Conservation (phyloP, 2,329 filamentous ascomycete genomes). For the Coniosporium tulheliwenetii region DNA sequence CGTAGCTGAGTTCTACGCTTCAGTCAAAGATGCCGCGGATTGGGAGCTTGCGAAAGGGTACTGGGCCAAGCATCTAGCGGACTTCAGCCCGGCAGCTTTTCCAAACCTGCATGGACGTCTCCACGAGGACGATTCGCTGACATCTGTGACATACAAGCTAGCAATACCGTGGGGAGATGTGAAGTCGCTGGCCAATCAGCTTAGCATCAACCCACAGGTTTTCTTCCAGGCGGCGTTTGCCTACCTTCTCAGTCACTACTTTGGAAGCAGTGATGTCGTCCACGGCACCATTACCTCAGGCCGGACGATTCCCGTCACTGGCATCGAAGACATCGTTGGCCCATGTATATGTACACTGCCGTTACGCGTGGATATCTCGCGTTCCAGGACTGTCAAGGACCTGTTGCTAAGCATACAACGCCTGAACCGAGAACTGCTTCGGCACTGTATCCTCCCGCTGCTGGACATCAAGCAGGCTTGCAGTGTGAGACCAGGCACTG, state of each 20-base stretch:
- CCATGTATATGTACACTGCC: conserved; percentile 69
- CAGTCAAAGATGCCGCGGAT: neutral
- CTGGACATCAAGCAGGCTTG: conserved; percentile 51
- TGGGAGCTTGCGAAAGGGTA: conserved; percentile 37
- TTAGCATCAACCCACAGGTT: conserved; percentile 47
- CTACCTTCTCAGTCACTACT: conserved; percentile 49
- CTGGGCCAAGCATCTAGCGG: conserved; percentile 45
- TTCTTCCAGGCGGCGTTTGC: conserved; percentile 60
- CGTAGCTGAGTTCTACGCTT: conserved; percentile 36
- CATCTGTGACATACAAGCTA: neutral
- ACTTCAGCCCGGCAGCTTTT: conserved; percentile 31
- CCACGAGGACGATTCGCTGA: neutral
- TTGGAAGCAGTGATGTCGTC: conserved; percentile 49
- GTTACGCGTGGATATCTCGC: conserved; percentile 44
- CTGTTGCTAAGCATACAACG: conserved; percentile 49
- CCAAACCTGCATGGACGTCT: conserved; percentile 6
- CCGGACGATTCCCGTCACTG: conserved; percentile 53
- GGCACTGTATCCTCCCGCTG: conserved; percentile 48
- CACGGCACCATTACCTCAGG: conserved; percentile 75
- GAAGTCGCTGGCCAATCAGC: conserved; percentile 18
- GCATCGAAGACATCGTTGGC: conserved; percentile 59
- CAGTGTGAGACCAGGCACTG: conserved; percentile 36
- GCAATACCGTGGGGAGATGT: conserved; percentile 7
- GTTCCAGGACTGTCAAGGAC: conserved; percentile 37
- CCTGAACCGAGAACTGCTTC: conserved; percentile 49